These are phyloP conservation scores for Alloteropsis semialata DNA, from an alignment of 176 grass and related monocot genomes.

Conservation along the genomic window DNA sequence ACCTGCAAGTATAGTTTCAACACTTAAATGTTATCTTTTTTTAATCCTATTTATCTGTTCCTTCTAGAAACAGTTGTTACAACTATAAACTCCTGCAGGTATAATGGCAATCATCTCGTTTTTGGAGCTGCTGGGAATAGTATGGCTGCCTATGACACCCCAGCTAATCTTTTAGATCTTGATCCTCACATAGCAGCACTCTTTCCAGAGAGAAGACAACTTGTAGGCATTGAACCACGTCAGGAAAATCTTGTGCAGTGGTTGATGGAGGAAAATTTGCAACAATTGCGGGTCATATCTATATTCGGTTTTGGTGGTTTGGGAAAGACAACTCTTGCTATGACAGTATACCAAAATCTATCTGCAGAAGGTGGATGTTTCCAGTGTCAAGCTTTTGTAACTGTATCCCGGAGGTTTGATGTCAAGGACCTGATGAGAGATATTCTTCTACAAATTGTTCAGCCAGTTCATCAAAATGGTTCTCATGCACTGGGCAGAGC, in stretches of 20 bases:
- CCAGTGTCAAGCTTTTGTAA: slow-evolving; percentile 27
- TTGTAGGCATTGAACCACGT: slow-evolving; percentile 34
- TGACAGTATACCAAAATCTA: slow-evolving; percentile 38
- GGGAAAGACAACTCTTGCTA: slow-evolving; percentile 57
- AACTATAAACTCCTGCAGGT: slow-evolving; percentile 22
- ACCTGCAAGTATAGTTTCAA: too few species aligned
- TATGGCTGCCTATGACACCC: not conserved
- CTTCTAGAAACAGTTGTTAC: not conserved
- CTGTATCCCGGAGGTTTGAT: slow-evolving; percentile 46
- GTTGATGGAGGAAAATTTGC: slow-evolving; percentile 8
- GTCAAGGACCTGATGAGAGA: slow-evolving; percentile 12
- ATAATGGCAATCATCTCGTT: slow-evolving; percentile 18
- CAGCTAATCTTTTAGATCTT: not conserved
- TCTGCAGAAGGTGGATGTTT: slow-evolving; percentile 2
- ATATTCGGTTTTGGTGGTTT: slow-evolving; percentile 43
- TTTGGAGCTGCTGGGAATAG: slow-evolving; percentile 1
- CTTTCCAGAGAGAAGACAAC: slow-evolving; percentile 24
- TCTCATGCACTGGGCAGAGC: too few species aligned
- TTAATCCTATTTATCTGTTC: too few species aligned
- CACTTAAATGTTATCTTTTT: too few species aligned
- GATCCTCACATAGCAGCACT: not conserved
- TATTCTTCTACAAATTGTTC: slow-evolving; percentile 38
- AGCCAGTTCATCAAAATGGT: too few species aligned
- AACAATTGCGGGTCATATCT: slow-evolving; percentile 16
- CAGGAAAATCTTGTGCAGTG: slow-evolving; percentile 4